Evolutionary conservation across 2,329 filamentous ascomycete genomes (phyloP).

Genomic region (Ophiostoma ulmi): DNA sequence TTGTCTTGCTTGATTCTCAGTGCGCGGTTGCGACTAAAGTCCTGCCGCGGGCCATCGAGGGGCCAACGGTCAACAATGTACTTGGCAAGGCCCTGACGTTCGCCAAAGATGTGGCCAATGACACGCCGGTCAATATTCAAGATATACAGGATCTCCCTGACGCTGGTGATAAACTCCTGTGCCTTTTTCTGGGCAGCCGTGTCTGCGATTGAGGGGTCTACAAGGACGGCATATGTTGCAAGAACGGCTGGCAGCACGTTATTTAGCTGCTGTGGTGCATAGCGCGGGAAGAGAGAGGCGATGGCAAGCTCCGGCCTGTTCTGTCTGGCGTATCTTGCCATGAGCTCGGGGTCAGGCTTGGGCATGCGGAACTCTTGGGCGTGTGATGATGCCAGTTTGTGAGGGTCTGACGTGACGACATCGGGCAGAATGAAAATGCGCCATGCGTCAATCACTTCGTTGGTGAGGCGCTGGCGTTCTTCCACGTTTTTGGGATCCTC

Average conservation of each 20-base stretch:
- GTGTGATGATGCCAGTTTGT: slow-evolving; percentile 7
- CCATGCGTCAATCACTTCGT: slow-evolving; percentile 41
- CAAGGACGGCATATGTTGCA: slow-evolving; percentile 38
- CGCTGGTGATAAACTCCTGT: slow-evolving; percentile 29
- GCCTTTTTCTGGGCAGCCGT: slow-evolving; percentile 27
- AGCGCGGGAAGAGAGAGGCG: slow-evolving; percentile 36
- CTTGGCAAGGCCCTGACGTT: not conserved
- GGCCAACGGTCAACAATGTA: slow-evolving; percentile 28
- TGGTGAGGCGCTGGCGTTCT: slow-evolving; percentile 31
- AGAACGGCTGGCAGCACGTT: slow-evolving; percentile 36
- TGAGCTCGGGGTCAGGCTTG: slow-evolving; percentile 17
- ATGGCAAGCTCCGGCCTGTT: slow-evolving; percentile 33
- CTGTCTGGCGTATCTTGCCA: slow-evolving; percentile 22
- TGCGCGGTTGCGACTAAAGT: not conserved
- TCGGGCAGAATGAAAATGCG: slow-evolving; percentile 37
- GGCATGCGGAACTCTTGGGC: slow-evolving; percentile 25
- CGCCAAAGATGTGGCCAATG: slow-evolving; percentile 29
- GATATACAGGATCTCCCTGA: slow-evolving; percentile 27
- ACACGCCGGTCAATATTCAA: slow-evolving; percentile 21
- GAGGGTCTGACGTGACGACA: slow-evolving; percentile 22
- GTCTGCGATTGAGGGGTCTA: slow-evolving; percentile 32
- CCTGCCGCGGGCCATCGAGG: slow-evolving; percentile 5
- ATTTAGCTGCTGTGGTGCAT: slow-evolving; percentile 29
- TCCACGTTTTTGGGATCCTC: not conserved
- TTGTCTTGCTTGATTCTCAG: not conserved